Base-by-base conservation (phyloP, 1,284 basidiomycete genomes). In the Trichosporon ovoides region DNA sequence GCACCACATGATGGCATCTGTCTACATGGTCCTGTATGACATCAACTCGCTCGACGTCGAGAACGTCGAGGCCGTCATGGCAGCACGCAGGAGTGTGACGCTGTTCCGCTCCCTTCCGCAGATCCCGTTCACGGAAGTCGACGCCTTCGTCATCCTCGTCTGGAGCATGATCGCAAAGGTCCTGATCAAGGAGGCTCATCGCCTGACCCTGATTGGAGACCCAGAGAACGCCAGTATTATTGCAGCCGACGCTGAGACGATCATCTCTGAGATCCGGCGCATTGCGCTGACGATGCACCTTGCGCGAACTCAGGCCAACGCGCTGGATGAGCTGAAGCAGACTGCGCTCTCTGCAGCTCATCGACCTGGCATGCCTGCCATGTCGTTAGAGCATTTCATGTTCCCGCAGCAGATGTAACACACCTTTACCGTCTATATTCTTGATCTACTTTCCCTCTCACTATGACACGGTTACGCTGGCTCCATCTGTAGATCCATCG, bases 131-230 rank as follows among this genome's bases (percentile, higher is more conserved):
- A 61, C 64, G 1, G 74, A 74, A 40, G 67, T 72, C 24, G 74
- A 76, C 43, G 67, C 69, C 11, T 71, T 73, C 54, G 58, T 68
- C 7, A 58, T 72, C 11, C 61, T 73, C 31, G 68, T 74, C 16
- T 76, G 73, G 74, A 68, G 68, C 51, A 67, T 76, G 65, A 65
- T 73, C n/a, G 65, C 67, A 24, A 72, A 72, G 55, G 58, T 66
- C 1, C 58, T 76, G 31, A 59, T 73, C 58, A 74, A 74, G 60
- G 74, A 76, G 60, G 54, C 68, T 38, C 66, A 70, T 38, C 62
- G 74, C 31, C 60, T 70, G 19, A 55, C 48, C 10, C 49, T 64
- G 11, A n/a, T 59, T 1, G 68, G 68, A n/a, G 68, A 76, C 56
- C 16, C 33, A 1, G 18, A 35, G 37, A 46, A 20, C 12, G 62